Percentiles rank a stretch among this genome's conserved stretches.
These are phyloP conservation scores for Porpolomopsis calyptriformis DNA, from an alignment of 768 basidiomycete genomes.

Conservation along the genomic window DNA sequence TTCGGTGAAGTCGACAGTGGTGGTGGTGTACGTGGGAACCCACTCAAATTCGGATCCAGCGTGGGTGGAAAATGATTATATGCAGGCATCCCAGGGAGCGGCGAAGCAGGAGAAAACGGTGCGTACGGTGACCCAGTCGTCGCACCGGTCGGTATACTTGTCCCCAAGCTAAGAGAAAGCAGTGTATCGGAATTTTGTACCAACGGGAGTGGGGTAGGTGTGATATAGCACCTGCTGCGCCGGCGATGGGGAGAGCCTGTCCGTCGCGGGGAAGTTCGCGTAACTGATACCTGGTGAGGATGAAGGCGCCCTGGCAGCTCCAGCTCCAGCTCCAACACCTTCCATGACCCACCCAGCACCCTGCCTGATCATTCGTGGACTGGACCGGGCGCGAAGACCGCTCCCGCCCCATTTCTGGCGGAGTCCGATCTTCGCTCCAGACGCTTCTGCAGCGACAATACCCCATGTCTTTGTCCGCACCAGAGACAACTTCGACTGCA, in stretches of 20 bases:
- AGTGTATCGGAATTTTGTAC: neutral
- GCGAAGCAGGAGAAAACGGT: conserved; percentile 5
- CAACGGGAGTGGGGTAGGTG: neutral
- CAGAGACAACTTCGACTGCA: conserved; percentile 57
- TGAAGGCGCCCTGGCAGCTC: too few species aligned
- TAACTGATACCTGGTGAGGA: neutral
- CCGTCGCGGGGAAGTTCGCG: neutral
- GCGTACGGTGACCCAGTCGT: conserved; percentile 2
- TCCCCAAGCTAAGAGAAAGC: conserved; percentile 3
- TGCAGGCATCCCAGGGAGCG: conserved; percentile 17
- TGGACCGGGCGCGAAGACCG: conserved; percentile 53
- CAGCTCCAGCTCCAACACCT: too few species aligned
- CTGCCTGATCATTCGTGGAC: conserved; percentile 32
- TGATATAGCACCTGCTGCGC: neutral
- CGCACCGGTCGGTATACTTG: neutral
- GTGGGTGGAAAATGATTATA: conserved; percentile 26
- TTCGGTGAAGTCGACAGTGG: neutral
- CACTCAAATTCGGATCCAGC: conserved; percentile 12
- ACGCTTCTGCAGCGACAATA: conserved; percentile 56
- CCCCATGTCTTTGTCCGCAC: conserved; percentile 38
- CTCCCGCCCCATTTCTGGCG: conserved; percentile 62
- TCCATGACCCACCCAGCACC: conserved; percentile 1
- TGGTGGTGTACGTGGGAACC: neutral
- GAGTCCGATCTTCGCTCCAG: conserved; percentile 41
- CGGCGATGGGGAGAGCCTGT: conserved; percentile 1